Base-by-base conservation (phyloP, 2,329 filamentous ascomycete species). In the Colletotrichum lindemuthianum region DNA sequence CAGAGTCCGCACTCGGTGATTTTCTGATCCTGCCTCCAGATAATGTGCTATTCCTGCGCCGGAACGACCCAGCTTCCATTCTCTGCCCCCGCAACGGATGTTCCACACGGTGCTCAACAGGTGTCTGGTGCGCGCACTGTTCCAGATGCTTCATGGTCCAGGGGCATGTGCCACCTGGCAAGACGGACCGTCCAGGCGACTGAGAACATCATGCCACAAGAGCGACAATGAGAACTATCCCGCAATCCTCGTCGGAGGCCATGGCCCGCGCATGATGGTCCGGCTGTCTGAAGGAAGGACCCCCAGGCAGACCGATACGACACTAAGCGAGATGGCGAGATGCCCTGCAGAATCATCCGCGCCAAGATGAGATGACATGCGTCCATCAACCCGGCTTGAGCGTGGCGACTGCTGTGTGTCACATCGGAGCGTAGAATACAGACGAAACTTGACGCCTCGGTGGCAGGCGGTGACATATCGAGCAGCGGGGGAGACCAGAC, bases 391-490 rank as follows among this genome's bases (percentile, higher is more conserved):
- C 16, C 53, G 40, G 47, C 47, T 24, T 40, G 47, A 59, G 32
- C 37, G 43, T 41, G 55, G 43, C 49, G 41, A 41, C 55, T 8
- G 54, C 43, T 15, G 59, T 52, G 44, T 52, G 59, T 63, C 59
- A 58, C 12, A 36, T 16, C 50, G 16, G 41, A 48, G 53, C 55
- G 36, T 52, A 45, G 55, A 54, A 54, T 59, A 49, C 60, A 53
- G 60, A 63, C 50, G 61, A 65, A 65, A 65, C 57, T 56, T 61
- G 57, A 60, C 57, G 61, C 45, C 40, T 53, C 34, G 57, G 50
- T 55, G 56, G 61, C 56, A 60, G 51, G 41, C 44, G 34, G 16
- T 63, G 63, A 66, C 63, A 63, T 13, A 39, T n/a, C 59, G 39
- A 56, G 47, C 54, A 43, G 40, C 48, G 55, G 60, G 55, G 15